phyloP scores from a whole-genome alignment of 1,284 basidiomycete species.

The Trametes hirsuta region DNA sequence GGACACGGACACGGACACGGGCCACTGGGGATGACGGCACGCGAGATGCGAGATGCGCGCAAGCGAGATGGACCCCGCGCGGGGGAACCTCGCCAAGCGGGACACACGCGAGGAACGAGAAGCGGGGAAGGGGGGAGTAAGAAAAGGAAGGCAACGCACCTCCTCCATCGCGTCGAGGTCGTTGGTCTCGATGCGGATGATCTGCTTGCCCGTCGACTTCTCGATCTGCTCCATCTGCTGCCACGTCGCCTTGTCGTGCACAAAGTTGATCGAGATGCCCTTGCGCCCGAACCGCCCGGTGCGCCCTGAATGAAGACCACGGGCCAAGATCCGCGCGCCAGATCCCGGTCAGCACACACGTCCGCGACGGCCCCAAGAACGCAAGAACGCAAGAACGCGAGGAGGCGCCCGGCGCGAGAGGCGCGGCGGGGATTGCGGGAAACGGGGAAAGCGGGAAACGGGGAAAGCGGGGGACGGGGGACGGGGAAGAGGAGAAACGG shows the following conservation, averaged over 20 bases:
- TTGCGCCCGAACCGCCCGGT: slow-evolving; percentile 96
- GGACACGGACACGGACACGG: no score
- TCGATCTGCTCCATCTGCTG: slow-evolving; percentile 87
- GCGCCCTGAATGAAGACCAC: slow-evolving; percentile 58
- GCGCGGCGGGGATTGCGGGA: background rate
- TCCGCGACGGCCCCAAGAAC: no score
- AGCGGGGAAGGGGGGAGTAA: background rate
- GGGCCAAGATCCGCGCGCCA: background rate
- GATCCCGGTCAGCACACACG: background rate
- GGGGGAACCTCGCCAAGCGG: background rate
- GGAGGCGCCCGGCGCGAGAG: no score
- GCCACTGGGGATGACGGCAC: no score
- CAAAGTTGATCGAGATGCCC: slow-evolving; percentile 96
- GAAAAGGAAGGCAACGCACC: slow-evolving; percentile 47
- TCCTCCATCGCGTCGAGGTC: slow-evolving; percentile 91
- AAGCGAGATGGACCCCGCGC: slow-evolving; percentile 4
- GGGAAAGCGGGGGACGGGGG: no score
- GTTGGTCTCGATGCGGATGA: slow-evolving; percentile 80
- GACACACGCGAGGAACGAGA: no score
- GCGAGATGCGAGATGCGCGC: no score
- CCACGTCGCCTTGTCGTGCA: slow-evolving; percentile 86
- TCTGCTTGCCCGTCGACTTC: slow-evolving; percentile 72
- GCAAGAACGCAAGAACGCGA: no score
- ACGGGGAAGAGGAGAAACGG: background rate
- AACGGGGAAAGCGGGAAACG: background rate